Base-by-base conservation (phyloP, 306 rosid species). In the Sicyos baderoa region DNA sequence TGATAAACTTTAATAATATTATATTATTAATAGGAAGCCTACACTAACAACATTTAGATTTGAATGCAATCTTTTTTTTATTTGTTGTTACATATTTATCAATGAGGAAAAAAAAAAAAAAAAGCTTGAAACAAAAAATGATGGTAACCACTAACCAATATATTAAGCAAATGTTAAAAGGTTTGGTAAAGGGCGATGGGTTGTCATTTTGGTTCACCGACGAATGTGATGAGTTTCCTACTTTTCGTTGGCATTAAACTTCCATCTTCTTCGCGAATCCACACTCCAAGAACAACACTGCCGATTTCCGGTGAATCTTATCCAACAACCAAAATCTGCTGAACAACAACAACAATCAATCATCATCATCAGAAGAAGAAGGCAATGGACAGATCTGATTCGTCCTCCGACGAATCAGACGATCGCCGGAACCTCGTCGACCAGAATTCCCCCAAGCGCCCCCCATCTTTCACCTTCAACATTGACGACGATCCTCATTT, bases 361-460 rank as follows among this genome's bases (percentile, higher is more conserved):
- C n/a, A n/a, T n/a, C n/a, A n/a, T n/a, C n/a, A n/a, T n/a, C n/a
- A n/a, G 7, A 49, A 56, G 61, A 55, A 55, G 61, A 42, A 37
- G 25, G 21, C 45, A 59, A 78, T 82, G 80, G 89, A 60, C 22
- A 80, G 88, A 35, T 51, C 73, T 35, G 93, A 83, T 47, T 86
- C 85, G 0, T 84, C 96, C 61, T 83, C 89, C 22, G 97, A 89
- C 82, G 98, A 89, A 40, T 92, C 86, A 23, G 97, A 93, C 42
- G 98, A 93, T 56, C 91, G 81, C 75, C 85, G 75, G 42, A 80
- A 73, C 83, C 86, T 93, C 63, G 83, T 93, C 56, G 81, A 82
- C 0, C 94, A 88, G 17, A 80, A 88, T 82, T 79, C 72, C 19
- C 62, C 80, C 29, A 88, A 88, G 66, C 89, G 71, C 16, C 77